Base-by-base conservation (phyloP, 768 basidiomycete genomes). In the Hydnomerulius pinastri region DNA sequence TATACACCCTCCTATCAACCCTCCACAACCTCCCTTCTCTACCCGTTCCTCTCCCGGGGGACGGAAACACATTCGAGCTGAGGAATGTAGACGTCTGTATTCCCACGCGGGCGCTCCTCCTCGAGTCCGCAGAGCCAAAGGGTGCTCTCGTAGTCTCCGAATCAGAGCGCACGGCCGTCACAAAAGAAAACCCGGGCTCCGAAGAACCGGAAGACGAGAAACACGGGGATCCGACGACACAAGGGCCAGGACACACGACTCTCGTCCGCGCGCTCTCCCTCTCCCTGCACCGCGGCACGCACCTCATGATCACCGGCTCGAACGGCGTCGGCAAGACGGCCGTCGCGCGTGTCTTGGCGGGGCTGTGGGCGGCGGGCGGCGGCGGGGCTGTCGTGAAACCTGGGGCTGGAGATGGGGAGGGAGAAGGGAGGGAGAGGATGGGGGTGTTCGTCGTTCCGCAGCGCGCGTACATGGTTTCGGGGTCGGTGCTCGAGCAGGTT, bases 291-390 rank as follows among this genome's bases (percentile, higher is more conserved):
- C 73, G 77, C 13, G 90, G 90, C 2, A 89, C 96, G 70, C 94
- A 97, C 61, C 72, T 95, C 6, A 89, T 97, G 83, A 92, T 97
- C 56, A 95, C 92, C 0, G 95, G 94, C 1, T 86, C 87, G 46
- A 96, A 93, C 60, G 93, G 93, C 0, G 91, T 94, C 2, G 93
- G 93, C 0, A 96, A 97, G 73, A 92, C 90, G 0, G 82, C 90
- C 8, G 82, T 95, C 24, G 92, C 93, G 2, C 79, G 96, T 6
- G 87, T 98, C 7, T 71, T 97, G 8, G 92, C 93, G 0, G 90
- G 92, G 3, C 72, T 98, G 5, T 98, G 96, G 96, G 85, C 86
- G 0, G 78, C 85, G 2, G 70, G 73, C 11, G 78, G 73, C 27
- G 23, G 51, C n/a, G 57, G 43, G 28, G 66, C 71, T 2, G 51